Conservation (phyloP, 2,329 filamentous ascomycete species). For the Capronia coronata region DNA sequence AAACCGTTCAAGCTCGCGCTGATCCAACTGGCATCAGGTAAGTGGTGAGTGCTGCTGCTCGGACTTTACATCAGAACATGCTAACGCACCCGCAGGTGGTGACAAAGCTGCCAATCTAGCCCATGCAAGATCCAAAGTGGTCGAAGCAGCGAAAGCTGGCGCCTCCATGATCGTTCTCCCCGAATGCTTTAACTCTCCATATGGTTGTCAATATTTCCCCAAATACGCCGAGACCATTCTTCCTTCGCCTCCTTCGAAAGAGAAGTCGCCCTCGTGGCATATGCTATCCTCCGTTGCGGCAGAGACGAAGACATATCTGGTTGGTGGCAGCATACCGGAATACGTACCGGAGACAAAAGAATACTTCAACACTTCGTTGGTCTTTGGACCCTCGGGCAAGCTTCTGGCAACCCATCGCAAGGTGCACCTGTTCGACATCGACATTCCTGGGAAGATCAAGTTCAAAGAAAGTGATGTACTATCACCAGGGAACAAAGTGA, state of each 20-base stretch:
- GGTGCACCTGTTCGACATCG: constrained; percentile 94
- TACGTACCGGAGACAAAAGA: constrained; percentile 58
- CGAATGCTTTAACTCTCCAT: constrained; percentile 98
- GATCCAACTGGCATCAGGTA: constrained; percentile 71
- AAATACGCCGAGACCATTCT: constrained; percentile 84
- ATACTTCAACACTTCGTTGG: constrained; percentile 86
- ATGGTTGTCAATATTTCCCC: constrained; percentile 85
- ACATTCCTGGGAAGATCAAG: constrained; percentile 88
- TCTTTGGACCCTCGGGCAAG: constrained; percentile 70
- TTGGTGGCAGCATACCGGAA: constrained; percentile 92
- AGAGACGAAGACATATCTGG: constrained; percentile 70
- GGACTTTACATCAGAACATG: neutral
- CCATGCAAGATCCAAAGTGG: constrained; percentile 73
- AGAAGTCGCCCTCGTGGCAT: constrained; percentile 75
- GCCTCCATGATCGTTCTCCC: constrained; percentile 86
- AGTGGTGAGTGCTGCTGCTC: constrained; percentile 17
- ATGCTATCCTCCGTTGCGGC: constrained; percentile 72
- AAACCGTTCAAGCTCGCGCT: constrained; percentile 72
- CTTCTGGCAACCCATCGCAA: constrained; percentile 87
- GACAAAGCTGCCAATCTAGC: constrained; percentile 82
- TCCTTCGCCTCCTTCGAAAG: constrained; percentile 63
- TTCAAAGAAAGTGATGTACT: constrained; percentile 90
- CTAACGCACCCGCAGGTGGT: constrained; percentile 44
- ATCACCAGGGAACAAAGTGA: constrained; percentile 75
- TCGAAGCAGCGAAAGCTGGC: constrained; percentile 68